phyloP scores from a whole-genome alignment of 495 filamentous ascomycete genomes.

The Filosporella fistucella region DNA sequence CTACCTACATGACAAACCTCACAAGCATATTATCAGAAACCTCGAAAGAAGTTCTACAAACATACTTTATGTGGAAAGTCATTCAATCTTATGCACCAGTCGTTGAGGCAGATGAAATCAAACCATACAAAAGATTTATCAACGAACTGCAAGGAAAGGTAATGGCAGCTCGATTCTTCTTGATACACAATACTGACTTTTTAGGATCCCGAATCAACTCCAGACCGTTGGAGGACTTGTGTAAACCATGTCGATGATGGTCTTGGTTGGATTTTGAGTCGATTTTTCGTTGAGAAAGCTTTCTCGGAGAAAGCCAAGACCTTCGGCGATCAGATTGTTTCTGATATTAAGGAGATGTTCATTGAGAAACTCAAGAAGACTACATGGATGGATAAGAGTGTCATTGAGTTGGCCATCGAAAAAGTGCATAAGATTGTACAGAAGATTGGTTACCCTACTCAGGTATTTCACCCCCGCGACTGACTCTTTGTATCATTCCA shows the following conservation, averaged over 20 bases:
- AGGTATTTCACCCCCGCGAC: conserved; percentile 15
- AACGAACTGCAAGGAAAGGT: conserved; percentile 49
- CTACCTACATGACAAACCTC: conserved; percentile 48
- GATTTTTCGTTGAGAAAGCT: conserved; percentile 62
- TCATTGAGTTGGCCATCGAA: conserved; percentile 55
- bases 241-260: conserved; percentile 50
- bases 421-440: conserved; percentile 70
- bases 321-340: conserved; percentile 64
- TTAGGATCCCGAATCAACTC: conserved; percentile 54
- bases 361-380: conserved; percentile 52
- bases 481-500: background rate
- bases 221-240: conserved; percentile 70
- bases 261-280: conserved; percentile 54
- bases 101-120: conserved; percentile 54
- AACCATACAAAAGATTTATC: conserved; percentile 53
- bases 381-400: conserved; percentile 65
- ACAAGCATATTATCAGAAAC: conserved; percentile 43
- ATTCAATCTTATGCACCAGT: conserved; percentile 43
- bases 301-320: conserved; percentile 60
- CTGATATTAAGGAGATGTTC: conserved; percentile 65
- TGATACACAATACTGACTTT: conserved; percentile 7
- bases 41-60: conserved; percentile 41
- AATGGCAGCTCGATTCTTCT: background rate
- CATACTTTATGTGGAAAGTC: conserved; percentile 59
- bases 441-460: conserved; percentile 71